A percentile compares a stretch with the other conserved stretches of the same genome.
Conservation (phyloP, 495 filamentous ascomycete species). For the Rhizodiscina lignyota region DNA sequence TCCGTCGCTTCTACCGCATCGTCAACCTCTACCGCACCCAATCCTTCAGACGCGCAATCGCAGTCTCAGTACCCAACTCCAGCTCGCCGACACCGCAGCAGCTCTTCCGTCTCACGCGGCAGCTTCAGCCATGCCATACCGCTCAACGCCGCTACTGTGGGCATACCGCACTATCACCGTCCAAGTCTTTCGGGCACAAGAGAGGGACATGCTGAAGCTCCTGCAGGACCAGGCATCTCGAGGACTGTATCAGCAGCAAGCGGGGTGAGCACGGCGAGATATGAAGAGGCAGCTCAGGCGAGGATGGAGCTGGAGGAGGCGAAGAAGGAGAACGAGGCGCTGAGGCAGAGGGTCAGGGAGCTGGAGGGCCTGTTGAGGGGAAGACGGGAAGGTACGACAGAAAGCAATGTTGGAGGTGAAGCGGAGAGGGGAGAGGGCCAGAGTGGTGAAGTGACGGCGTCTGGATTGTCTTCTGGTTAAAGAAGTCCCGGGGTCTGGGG, state of each 20-base stretch:
- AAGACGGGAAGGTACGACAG: too few relatives aligned
- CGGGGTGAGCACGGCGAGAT: slow-evolving; percentile 27
- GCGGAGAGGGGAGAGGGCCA: too few relatives aligned
- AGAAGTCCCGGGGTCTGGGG: too few relatives aligned
- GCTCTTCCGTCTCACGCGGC: slow-evolving; percentile 41
- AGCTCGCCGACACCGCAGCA: slow-evolving; percentile 47
- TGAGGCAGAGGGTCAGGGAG: slow-evolving; percentile 58
- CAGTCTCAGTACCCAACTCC: slow-evolving; percentile 36
- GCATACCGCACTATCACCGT: slow-evolving; percentile 14
- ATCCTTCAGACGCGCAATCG: slow-evolving; percentile 27
- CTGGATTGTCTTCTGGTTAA: too few relatives aligned
- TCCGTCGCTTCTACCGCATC: slow-evolving; percentile 17
- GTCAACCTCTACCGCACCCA: slow-evolving; percentile 19
- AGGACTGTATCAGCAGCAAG: too few relatives aligned
- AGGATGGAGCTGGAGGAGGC: slow-evolving; percentile 54
- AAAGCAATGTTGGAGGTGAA: too few relatives aligned
- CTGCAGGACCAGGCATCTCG: too few relatives aligned
- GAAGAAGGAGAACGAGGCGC: slow-evolving; percentile 64
- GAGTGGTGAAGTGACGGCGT: too few relatives aligned
- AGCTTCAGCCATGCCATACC: slow-evolving; percentile 24
- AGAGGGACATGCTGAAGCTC: too few relatives aligned
- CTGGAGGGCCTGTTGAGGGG: slow-evolving; percentile 31
- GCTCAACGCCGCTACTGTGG: slow-evolving; percentile 10
- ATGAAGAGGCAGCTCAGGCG: slow-evolving; percentile 55
- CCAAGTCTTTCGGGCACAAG: too few relatives aligned